Percentiles rank a stretch among this genome's conserved stretches.
These are phyloP conservation scores for Populus tomentosa DNA, from an alignment of 441 rosid genomes.

Conservation along the genomic window DNA sequence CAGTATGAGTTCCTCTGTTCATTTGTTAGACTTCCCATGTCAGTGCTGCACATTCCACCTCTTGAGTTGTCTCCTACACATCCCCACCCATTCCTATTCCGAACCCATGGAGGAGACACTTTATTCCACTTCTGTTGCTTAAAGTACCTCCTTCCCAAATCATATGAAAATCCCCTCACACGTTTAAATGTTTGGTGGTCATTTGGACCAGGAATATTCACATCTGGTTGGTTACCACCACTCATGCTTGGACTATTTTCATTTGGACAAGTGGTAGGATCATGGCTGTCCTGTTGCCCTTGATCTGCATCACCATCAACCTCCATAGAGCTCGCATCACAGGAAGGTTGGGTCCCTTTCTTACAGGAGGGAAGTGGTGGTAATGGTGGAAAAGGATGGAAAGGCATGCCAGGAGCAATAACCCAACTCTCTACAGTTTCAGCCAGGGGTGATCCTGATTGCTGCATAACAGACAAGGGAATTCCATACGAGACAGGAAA, in stretches of 20 bases:
- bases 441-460: slow-evolving; percentile 47
- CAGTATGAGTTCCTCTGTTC: slow-evolving; percentile 29
- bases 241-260: slow-evolving; percentile 35
- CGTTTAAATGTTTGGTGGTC: slow-evolving; percentile 40
- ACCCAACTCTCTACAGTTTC: slow-evolving; percentile 54
- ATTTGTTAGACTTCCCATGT: slow-evolving; percentile 28
- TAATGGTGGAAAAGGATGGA: slow-evolving; percentile 89
- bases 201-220: slow-evolving; percentile 24
- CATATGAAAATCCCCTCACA: slow-evolving; percentile 43
- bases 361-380: slow-evolving; percentile 53
- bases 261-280: slow-evolving; percentile 19
- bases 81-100: slow-evolving; percentile 43
- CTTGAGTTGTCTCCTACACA: slow-evolving; percentile 21
- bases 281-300: slow-evolving; percentile 22
- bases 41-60: slow-evolving; percentile 33
- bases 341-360: slow-evolving; percentile 26
- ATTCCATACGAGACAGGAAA: slow-evolving; percentile 81
- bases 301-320: slow-evolving; percentile 15
- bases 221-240: slow-evolving; percentile 27
- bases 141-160: slow-evolving; percentile 72
- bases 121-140: slow-evolving; percentile 76
- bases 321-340: slow-evolving; percentile 20
- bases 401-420: slow-evolving; percentile 85
- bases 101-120: slow-evolving; percentile 37
- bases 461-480: slow-evolving; percentile 62